These are phyloP conservation scores for Ajuga reptans DNA, from an alignment of 305 asterid genomes.

Conservation along the genomic window DNA sequence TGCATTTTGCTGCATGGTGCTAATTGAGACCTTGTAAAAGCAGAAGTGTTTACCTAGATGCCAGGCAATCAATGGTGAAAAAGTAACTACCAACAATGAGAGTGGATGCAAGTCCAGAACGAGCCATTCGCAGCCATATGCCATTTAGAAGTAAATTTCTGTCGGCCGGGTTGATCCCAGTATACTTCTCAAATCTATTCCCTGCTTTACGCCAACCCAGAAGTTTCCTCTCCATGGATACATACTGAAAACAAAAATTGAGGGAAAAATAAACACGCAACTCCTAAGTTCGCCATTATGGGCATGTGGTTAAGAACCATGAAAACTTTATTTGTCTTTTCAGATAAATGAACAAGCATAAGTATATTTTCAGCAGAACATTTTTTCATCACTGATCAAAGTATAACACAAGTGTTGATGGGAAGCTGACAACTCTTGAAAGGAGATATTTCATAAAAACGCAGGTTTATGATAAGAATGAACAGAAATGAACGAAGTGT, in stretches of 20 bases:
- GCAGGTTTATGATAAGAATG: not conserved
- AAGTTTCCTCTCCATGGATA: conserved; percentile 73
- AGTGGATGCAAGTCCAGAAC: conserved; percentile 73
- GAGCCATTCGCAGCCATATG: conserved; percentile 72
- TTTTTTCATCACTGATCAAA: not conserved
- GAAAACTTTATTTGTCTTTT: not conserved
- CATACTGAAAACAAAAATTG: conserved; percentile 40
- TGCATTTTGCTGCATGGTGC: not conserved
- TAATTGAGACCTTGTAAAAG: not conserved
- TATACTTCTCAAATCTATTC: conserved; percentile 69
- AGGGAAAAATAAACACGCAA: not conserved
- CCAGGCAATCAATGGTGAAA: conserved; percentile 44
- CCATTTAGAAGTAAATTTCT: conserved; percentile 61
- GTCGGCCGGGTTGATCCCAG: conserved; percentile 87
- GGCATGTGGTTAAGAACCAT: not conserved
- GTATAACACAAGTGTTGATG: no score
- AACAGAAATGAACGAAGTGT: not conserved
- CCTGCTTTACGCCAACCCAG: conserved; percentile 76
- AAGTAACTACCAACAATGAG: conserved; percentile 68
- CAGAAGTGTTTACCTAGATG: conserved; percentile 24
- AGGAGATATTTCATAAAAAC: not conserved
- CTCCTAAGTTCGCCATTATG: not conserved
- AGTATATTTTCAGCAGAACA: not conserved
- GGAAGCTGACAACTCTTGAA: no score
- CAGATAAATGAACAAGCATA: not conserved